These are phyloP conservation scores for Nemania serpens DNA, from an alignment of 2,329 filamentous ascomycete species.

Conservation along the genomic window DNA sequence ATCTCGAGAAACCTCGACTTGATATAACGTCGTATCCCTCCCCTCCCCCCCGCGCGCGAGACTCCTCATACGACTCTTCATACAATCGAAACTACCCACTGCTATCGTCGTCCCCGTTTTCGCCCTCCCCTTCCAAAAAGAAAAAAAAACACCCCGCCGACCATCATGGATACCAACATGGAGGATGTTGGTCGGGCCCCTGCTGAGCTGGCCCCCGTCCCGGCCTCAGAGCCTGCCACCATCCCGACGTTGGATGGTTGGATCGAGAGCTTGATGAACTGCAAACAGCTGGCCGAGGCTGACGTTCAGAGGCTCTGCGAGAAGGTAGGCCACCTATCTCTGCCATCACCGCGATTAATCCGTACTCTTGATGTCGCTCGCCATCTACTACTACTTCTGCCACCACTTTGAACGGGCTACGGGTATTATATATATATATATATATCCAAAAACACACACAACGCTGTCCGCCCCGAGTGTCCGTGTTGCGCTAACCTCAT, in stretches of 20 bases:
- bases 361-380: neutral
- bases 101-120: too few species aligned
- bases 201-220: conserved; percentile 73
- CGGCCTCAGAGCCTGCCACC: conserved; percentile 75
- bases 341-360: neutral
- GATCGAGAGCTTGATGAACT: conserved; percentile 98
- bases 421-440: neutral
- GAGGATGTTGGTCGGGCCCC: conserved; percentile 92
- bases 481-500: conserved; percentile 40
- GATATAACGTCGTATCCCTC: neutral
- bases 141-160: neutral
- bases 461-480: neutral
- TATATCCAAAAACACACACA: neutral
- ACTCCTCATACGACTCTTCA: neutral
- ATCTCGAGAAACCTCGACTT: neutral
- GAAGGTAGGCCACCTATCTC: conserved; percentile 67
- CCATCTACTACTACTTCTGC: neutral
- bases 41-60: neutral
- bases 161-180: conserved; percentile 94
- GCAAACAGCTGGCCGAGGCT: conserved; percentile 94
- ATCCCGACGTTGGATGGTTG: conserved; percentile 95
- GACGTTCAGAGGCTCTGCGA: conserved; percentile 98
- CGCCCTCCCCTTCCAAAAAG: too few species aligned
- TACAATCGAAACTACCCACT: neutral
- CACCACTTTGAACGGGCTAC: neutral